Evolutionary conservation across 805 yeast species (phyloP).

Genomic region (Teunomyces aglyptinius): DNA sequence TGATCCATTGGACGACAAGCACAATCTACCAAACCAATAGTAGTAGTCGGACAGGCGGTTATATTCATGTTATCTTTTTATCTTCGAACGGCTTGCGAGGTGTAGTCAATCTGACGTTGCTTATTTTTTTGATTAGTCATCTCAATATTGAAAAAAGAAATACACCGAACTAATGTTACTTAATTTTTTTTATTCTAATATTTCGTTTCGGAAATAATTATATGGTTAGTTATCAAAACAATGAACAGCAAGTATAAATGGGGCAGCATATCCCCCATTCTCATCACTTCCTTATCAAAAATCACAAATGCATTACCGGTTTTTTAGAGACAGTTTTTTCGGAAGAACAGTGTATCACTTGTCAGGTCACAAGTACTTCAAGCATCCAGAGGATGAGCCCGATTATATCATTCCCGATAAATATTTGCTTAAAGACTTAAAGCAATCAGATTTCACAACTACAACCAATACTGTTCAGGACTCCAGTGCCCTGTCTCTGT

Average conservation of each 20-base stretch:
- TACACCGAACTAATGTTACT: neutral
- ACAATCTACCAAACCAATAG: too few species aligned
- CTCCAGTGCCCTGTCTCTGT: neutral
- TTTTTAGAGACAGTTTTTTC: slow-evolving; percentile 31
- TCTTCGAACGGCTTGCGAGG: too few species aligned
- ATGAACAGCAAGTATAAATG: neutral
- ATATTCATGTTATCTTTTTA: too few species aligned
- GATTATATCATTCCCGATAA: slow-evolving; percentile 17
- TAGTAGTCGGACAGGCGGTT: too few species aligned
- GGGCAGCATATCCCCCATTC: neutral
- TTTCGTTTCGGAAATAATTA: neutral
- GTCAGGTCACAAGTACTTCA: slow-evolving; percentile 23
- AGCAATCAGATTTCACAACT: neutral
- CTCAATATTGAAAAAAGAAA: too few species aligned
- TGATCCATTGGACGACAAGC: too few species aligned
- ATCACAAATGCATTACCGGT: slow-evolving; percentile 11
- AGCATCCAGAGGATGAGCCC: slow-evolving; percentile 15
- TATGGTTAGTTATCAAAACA: neutral
- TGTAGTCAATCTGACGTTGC: too few species aligned
- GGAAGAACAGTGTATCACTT: slow-evolving; percentile 29
- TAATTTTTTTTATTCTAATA: neutral
- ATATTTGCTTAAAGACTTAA: slow-evolving; percentile 7
- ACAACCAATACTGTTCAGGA: neutral
- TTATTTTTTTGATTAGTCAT: neutral
- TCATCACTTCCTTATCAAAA: slow-evolving; percentile 28